Evolutionary conservation across 2,329 filamentous ascomycete species (phyloP).

Genomic region (Alternaria solani): DNA sequence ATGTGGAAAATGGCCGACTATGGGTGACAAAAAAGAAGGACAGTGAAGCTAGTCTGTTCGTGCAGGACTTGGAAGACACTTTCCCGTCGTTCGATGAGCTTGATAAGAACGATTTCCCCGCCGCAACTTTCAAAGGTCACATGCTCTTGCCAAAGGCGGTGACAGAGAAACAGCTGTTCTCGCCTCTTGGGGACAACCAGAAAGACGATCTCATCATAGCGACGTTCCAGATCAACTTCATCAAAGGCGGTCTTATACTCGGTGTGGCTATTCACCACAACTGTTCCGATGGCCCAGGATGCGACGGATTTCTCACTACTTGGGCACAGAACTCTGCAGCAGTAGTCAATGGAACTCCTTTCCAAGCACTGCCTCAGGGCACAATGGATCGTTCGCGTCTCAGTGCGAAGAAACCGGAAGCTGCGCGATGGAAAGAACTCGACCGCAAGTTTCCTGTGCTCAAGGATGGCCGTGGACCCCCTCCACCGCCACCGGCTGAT

Average conservation of each 20-base stretch:
- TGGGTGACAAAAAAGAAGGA: conserved; percentile 25
- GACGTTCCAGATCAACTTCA: conserved; percentile 38
- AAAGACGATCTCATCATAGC: conserved; percentile 12
- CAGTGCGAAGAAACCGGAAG: neutral
- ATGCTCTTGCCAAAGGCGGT: conserved; percentile 1
- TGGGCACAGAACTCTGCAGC: conserved; percentile 37
- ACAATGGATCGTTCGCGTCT: neutral
- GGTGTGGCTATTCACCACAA: conserved; percentile 37
- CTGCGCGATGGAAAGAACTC: neutral
- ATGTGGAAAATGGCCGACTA: conserved; percentile 21
- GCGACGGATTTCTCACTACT: conserved; percentile 35
- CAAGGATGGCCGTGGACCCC: conserved; percentile 20
- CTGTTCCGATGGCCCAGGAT: conserved; percentile 33
- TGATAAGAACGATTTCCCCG: conserved; percentile 22
- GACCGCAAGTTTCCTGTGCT: conserved; percentile 8
- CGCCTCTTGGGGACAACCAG: neutral
- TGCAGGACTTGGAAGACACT: conserved; percentile 20
- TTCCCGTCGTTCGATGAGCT: conserved; percentile 25
- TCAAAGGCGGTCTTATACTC: conserved; percentile 39
- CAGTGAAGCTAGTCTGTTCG: conserved; percentile 17
- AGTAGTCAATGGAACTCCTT: conserved; percentile 18
- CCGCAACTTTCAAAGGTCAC: neutral
- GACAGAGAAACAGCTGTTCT: conserved; percentile 6
- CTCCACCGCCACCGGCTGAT: conserved; percentile 27
- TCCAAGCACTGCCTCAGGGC: conserved; percentile 6